A percentile compares a stretch with the other conserved stretches of the same genome.
These are phyloP conservation scores for Annulohypoxylon nitens DNA, from an alignment of 495 filamentous ascomycete species.

Conservation along the genomic window DNA sequence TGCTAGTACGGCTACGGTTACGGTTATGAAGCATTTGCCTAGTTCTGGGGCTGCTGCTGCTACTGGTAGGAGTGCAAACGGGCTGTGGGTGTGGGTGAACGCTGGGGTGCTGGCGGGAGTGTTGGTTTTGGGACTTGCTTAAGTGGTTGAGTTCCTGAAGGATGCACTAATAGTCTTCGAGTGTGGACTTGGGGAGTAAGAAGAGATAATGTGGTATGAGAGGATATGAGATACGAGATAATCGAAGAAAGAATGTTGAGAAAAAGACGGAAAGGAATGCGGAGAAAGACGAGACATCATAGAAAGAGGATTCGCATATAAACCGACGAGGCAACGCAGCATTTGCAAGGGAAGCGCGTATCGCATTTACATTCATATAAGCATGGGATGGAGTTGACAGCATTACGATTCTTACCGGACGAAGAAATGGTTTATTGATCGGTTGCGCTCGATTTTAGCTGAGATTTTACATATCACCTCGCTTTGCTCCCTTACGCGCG, in stretches of 20 bases:
- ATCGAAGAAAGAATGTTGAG: background rate
- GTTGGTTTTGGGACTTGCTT: slow-evolving; percentile 7
- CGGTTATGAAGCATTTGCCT: slow-evolving; percentile 71
- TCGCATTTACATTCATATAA: slow-evolving; percentile 23
- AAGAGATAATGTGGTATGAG: too few relatives aligned
- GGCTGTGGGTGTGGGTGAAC: slow-evolving; percentile 4
- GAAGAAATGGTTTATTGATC: slow-evolving; percentile 1
- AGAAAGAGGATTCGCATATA: slow-evolving; percentile 12
- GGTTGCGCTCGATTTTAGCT: background rate
- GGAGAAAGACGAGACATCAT: background rate
- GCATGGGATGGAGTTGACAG: slow-evolving; percentile 33
- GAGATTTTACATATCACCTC: background rate
- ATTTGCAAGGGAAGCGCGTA: background rate
- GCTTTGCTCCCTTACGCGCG: background rate
- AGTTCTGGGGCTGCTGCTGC: slow-evolving; percentile 1
- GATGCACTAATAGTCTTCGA: too few relatives aligned
- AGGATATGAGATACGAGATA: slow-evolving; percentile 1
- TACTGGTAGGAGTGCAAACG: background rate
- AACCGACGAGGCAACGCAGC: slow-evolving; percentile 6
- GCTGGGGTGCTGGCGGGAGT: slow-evolving; percentile 11
- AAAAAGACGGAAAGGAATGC: background rate
- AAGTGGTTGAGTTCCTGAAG: background rate
- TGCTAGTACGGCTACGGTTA: slow-evolving; percentile 58
- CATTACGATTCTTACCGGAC: slow-evolving; percentile 4
- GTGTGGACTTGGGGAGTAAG: too few relatives aligned